A percentile compares a stretch with the other conserved stretches of the same genome.
Conservation (phyloP, 2,329 filamentous ascomycete genomes). For the Beauveria sp. region DNA sequence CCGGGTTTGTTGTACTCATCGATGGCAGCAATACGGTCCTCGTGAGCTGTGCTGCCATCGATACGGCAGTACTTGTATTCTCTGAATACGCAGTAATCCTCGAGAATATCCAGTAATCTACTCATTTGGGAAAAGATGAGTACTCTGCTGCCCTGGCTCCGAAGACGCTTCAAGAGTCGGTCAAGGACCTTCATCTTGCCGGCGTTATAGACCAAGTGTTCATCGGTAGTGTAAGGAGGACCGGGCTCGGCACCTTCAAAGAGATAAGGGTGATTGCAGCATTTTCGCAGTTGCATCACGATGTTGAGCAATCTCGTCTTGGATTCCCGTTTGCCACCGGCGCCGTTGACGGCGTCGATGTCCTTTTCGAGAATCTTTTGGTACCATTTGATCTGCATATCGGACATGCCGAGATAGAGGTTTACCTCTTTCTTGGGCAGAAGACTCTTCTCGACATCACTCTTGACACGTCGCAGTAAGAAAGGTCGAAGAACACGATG, state of each 20-base stretch:
- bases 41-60: slow-evolving; percentile 91
- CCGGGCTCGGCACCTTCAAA: slow-evolving; percentile 97
- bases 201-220: slow-evolving; percentile 87
- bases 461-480: slow-evolving; percentile 90
- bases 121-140: slow-evolving; percentile 99
- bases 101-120: slow-evolving; percentile 88
- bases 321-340: slow-evolving; percentile 90
- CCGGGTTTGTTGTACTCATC: slow-evolving; percentile 96
- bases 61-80: slow-evolving; percentile 96
- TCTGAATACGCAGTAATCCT: slow-evolving; percentile 96
- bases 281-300: slow-evolving; percentile 98
- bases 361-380: slow-evolving; percentile 98
- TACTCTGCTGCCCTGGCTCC: slow-evolving; percentile 85
- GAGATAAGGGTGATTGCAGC: slow-evolving; percentile 96
- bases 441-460: slow-evolving; percentile 94
- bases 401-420: slow-evolving; percentile 94
- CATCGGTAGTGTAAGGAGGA: slow-evolving; percentile 95
- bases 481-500: slow-evolving; percentile 91
- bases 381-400: slow-evolving; percentile 99
- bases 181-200: slow-evolving; percentile 98
- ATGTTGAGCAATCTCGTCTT: slow-evolving; percentile 97
- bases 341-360: slow-evolving; percentile 96
- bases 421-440: slow-evolving; percentile 97
- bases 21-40: slow-evolving; percentile 94
- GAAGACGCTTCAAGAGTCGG: slow-evolving; percentile 76